Evolutionary conservation across 2,329 filamentous ascomycete genomes (phyloP).

Genomic region (Verticillium dahliae): DNA sequence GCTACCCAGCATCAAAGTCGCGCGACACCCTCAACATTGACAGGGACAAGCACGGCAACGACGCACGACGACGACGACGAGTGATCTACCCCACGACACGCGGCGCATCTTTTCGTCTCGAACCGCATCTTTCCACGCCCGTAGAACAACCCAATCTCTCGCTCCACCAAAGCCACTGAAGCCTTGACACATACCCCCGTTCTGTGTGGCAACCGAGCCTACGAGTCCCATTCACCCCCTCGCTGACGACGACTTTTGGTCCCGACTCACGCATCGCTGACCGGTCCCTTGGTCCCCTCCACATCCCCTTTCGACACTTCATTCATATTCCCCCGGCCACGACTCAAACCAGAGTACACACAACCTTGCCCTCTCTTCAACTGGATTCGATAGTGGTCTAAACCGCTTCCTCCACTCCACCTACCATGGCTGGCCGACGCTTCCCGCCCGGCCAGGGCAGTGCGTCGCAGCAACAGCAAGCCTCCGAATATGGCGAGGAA

Average conservation of each 20-base stretch:
- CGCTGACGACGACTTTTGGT: slow-evolving; percentile 7
- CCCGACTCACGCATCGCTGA: background rate
- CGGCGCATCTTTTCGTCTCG: background rate
- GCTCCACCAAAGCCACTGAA: background rate
- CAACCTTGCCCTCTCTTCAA: background rate
- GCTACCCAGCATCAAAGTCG: background rate
- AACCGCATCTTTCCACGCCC: background rate
- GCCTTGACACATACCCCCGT: background rate
- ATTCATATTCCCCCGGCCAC: background rate
- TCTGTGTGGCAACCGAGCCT: background rate
- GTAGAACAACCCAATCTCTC: background rate
- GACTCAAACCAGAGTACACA: background rate
- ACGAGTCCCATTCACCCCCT: slow-evolving; percentile 1
- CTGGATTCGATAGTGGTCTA: background rate
- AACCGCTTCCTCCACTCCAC: background rate
- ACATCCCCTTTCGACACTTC: slow-evolving; percentile 2
- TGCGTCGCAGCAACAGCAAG: slow-evolving; percentile 12
- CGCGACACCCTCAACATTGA: background rate
- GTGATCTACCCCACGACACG: background rate
- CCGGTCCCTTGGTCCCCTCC: background rate
- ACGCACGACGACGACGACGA: background rate
- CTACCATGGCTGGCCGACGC: slow-evolving; percentile 31
- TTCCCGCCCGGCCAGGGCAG: slow-evolving; percentile 21
- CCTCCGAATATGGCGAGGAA: slow-evolving; percentile 55
- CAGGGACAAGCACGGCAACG: background rate